Evolutionary conservation across 768 basidiomycete species (phyloP).

Genomic region (Amanita molliuscula): DNA sequence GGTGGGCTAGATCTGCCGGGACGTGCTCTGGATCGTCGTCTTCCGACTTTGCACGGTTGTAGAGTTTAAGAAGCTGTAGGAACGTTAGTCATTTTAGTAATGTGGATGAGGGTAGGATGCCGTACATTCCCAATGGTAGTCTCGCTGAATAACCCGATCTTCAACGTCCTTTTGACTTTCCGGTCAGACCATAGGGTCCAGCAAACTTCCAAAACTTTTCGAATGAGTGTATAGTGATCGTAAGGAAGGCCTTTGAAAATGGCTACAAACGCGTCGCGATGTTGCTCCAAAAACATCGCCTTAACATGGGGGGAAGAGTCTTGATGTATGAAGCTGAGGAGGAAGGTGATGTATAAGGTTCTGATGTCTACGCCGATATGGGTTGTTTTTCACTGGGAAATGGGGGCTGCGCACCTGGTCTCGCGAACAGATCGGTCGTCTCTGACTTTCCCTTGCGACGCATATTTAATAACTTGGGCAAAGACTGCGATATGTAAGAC

Average conservation of each 20-base stretch:
- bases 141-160: slow-evolving; percentile 66
- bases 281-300: slow-evolving; percentile 58
- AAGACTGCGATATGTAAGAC: slow-evolving; percentile 28
- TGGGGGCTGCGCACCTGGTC: slow-evolving; percentile 40
- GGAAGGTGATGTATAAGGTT: slow-evolving; percentile 61
- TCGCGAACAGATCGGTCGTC: slow-evolving; percentile 29
- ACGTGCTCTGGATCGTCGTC: slow-evolving; percentile 38
- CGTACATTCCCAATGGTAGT: slow-evolving; percentile 48
- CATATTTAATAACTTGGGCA: slow-evolving; percentile 63
- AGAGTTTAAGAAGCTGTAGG: slow-evolving; percentile 59
- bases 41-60: slow-evolving; percentile 48
- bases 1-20: slow-evolving; percentile 74
- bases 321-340: slow-evolving; percentile 59
- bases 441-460: slow-evolving; percentile 45
- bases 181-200: slow-evolving; percentile 74
- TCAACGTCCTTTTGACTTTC: slow-evolving; percentile 60
- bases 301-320: slow-evolving; percentile 43
- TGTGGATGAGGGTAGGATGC: not conserved
- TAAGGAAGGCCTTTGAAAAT: slow-evolving; percentile 67
- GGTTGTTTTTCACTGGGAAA: not conserved
- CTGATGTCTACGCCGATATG: slow-evolving; percentile 53
- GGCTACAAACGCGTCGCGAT: slow-evolving; percentile 48
- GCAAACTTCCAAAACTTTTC: slow-evolving; percentile 58
- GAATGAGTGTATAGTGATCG: slow-evolving; percentile 52
- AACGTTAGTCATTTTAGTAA: not conserved